Percentiles rank a stretch among this genome's conserved stretches.
Evolutionary conservation across 306 rosid genomes (phyloP).

Genomic region (Phaseolus lunatus): DNA sequence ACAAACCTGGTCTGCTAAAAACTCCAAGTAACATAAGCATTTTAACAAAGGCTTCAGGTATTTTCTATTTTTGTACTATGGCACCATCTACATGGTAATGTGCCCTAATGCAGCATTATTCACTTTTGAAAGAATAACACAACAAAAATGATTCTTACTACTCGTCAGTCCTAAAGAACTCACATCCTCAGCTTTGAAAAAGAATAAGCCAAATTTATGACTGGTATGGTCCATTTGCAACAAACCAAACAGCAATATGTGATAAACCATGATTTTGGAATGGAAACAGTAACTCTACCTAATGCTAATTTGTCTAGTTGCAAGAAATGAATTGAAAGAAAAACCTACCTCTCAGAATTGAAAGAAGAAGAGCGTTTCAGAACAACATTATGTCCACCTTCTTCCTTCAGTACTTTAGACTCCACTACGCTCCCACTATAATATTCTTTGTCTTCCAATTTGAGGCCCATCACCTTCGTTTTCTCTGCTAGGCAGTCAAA

Average conservation of each 20-base stretch:
- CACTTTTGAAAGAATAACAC: slow-evolving; percentile 28
- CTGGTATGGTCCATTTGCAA: slow-evolving; percentile 16
- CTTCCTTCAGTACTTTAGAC: slow-evolving; percentile 63
- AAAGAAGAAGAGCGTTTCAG: slow-evolving; percentile 85
- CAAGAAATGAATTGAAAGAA: slow-evolving; percentile 38
- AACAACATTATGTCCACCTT: slow-evolving; percentile 55
- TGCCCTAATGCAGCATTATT: slow-evolving; percentile 10
- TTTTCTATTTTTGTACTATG: slow-evolving; percentile 4
- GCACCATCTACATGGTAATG: slow-evolving; percentile 8
- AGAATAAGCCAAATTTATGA: slow-evolving; percentile 11
- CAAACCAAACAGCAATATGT: slow-evolving; percentile 29
- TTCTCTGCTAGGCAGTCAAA: slow-evolving; percentile 72
- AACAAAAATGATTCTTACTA: slow-evolving; percentile 21
- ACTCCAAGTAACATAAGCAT: slow-evolving; percentile 2
- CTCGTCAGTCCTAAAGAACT: slow-evolving; percentile 33
- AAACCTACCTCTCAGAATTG: slow-evolving; percentile 80
- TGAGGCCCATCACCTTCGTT: slow-evolving; percentile 67
- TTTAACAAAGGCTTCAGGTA: slow-evolving; percentile 21
- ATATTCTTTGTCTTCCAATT: slow-evolving; percentile 83
- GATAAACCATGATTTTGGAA: slow-evolving; percentile 31
- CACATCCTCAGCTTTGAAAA: slow-evolving; percentile 21
- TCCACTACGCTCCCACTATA: slow-evolving; percentile 89
- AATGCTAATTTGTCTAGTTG: slow-evolving; percentile 27
- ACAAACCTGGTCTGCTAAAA: no score
- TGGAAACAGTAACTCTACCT: slow-evolving; percentile 24